Evolutionary conservation across 1,284 basidiomycete species (phyloP).

Genomic region (Pyrrhoderma lamaoense): DNA sequence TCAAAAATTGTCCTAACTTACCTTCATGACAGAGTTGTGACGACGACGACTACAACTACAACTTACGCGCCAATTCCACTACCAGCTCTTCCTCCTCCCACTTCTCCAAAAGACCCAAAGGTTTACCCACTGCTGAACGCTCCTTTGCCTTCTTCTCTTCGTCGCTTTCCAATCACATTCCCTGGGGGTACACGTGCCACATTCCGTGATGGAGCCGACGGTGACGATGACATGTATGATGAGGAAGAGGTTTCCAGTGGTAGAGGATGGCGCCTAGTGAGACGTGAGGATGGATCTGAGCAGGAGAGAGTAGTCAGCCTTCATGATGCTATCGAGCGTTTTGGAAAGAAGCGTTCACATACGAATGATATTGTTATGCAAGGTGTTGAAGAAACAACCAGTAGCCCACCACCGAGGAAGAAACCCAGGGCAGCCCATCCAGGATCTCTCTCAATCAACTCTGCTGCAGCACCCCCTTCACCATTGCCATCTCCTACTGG

Average conservation of each 20-base stretch:
- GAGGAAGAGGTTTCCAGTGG: slow-evolving; percentile 63
- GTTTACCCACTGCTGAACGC: slow-evolving; percentile 68
- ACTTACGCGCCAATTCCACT: slow-evolving; percentile 76
- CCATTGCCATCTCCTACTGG: slow-evolving; percentile 76
- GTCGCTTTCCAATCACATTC: slow-evolving; percentile 68
- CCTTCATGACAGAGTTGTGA: slow-evolving; percentile 56
- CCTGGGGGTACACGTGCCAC: slow-evolving; percentile 71
- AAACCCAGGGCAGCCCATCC: slow-evolving; percentile 56
- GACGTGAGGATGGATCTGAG: slow-evolving; percentile 49
- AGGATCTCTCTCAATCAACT: slow-evolving; percentile 51
- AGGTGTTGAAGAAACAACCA: slow-evolving; percentile 54
- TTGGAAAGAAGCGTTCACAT: slow-evolving; percentile 70
- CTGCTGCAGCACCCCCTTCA: slow-evolving; percentile 66
- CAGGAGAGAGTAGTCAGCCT: slow-evolving; percentile 51
- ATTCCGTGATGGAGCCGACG: slow-evolving; percentile 59
- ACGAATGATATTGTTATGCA: slow-evolving; percentile 68
- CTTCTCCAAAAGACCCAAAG: slow-evolving; percentile 69
- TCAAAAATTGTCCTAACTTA: not conserved
- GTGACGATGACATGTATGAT: slow-evolving; percentile 59
- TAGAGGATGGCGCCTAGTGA: slow-evolving; percentile 65
- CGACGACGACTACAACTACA: slow-evolving; percentile 78
- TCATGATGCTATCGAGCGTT: slow-evolving; percentile 71
- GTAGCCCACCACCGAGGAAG: slow-evolving; percentile 65
- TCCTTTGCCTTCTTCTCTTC: slow-evolving; percentile 57
- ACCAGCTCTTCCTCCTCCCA: slow-evolving; percentile 58